A percentile compares a stretch with the other conserved stretches of the same genome.
Evolutionary conservation across 768 basidiomycete genomes (phyloP).

Genomic region (Russula abietina): DNA sequence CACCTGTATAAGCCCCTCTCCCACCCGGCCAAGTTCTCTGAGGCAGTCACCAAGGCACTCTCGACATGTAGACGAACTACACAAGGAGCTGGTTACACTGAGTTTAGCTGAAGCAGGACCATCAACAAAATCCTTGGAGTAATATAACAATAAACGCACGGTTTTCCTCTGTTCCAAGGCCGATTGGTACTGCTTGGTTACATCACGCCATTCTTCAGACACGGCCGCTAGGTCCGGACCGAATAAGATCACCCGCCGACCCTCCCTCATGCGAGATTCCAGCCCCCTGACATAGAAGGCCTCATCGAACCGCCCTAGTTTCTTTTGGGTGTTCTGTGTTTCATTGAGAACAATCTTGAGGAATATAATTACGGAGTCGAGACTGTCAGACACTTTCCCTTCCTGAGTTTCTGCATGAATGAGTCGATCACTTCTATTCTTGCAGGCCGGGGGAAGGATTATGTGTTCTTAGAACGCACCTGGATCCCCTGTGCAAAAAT

Average conservation of each 20-base stretch:
- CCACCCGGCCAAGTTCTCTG: too few species aligned
- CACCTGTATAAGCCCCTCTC: too few species aligned
- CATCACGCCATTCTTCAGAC: slow-evolving; percentile 13
- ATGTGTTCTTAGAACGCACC: too few species aligned
- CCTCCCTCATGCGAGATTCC: slow-evolving; percentile 14
- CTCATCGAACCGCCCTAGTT: slow-evolving; percentile 13
- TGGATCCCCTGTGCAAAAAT: too few species aligned
- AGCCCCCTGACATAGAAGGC: slow-evolving; percentile 14
- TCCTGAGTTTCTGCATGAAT: too few species aligned
- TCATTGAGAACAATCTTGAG: slow-evolving; percentile 17
- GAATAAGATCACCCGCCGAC: not conserved
- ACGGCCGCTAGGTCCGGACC: not conserved
- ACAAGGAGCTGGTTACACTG: slow-evolving; percentile 59
- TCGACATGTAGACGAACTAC: slow-evolving; percentile 64
- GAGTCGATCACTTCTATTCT: too few species aligned
- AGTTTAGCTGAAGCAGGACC: slow-evolving; percentile 4
- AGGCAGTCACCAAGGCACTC: too few species aligned
- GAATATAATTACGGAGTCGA: too few species aligned
- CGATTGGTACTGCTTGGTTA: slow-evolving; percentile 15
- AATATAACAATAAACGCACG: slow-evolving; percentile 1
- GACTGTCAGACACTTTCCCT: too few species aligned
- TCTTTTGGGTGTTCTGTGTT: slow-evolving; percentile 9
- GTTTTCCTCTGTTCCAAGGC: not conserved
- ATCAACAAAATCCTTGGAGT: not conserved
- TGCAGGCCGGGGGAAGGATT: too few species aligned